phyloP scores from a whole-genome alignment of 768 basidiomycete species.

The Pleurotus eryngii region DNA sequence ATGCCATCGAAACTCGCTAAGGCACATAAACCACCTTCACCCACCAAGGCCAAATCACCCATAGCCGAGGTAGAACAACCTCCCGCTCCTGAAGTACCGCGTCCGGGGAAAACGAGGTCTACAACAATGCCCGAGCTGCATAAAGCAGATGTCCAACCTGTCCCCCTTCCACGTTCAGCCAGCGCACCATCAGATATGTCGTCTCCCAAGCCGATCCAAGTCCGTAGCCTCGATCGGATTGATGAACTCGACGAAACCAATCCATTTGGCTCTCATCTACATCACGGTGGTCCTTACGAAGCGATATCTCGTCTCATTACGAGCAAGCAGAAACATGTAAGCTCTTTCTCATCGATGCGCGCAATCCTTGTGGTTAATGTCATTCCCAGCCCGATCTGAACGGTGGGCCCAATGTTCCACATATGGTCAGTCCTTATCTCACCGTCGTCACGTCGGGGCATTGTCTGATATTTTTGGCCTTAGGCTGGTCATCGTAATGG shows the following conservation, averaged over 20 bases:
- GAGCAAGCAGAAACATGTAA: background rate
- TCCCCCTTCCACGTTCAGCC: conserved; percentile 18
- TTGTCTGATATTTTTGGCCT: background rate
- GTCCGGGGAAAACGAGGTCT: conserved; percentile 11
- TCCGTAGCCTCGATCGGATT: conserved; percentile 57
- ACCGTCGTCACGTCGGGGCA: background rate
- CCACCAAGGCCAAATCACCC: background rate
- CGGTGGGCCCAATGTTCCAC: background rate
- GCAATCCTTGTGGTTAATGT: background rate
- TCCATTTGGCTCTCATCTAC: conserved; percentile 59
- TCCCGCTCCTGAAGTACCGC: background rate
- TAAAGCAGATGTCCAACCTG: conserved; percentile 15
- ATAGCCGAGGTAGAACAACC: background rate
- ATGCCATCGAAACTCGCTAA: background rate
- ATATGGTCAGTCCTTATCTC: background rate
- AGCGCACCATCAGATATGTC: conserved; percentile 13
- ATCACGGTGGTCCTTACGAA: conserved; percentile 78
- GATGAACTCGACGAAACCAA: conserved; percentile 79
- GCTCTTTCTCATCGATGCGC: background rate
- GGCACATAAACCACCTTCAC: background rate
- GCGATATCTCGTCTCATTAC: conserved; percentile 34
- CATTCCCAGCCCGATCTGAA: background rate
- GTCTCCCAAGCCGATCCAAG: background rate
- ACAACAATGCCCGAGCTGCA: conserved; percentile 14
- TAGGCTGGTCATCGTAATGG: background rate